These are phyloP conservation scores for Cyberlindnera veronae DNA, from an alignment of 805 yeast species.

Conservation along the genomic window DNA sequence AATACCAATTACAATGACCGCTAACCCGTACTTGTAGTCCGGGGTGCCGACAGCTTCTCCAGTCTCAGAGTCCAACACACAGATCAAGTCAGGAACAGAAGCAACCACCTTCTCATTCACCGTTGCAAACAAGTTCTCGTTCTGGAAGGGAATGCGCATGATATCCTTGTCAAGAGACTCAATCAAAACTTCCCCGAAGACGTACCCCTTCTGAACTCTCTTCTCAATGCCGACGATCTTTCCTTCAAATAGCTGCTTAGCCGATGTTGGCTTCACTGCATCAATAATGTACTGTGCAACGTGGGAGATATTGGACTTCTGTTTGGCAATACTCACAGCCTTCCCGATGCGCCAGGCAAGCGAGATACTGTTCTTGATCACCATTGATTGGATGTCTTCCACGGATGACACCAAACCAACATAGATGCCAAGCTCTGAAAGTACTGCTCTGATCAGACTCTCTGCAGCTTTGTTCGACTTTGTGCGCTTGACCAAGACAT, in stretches of 20 bases:
- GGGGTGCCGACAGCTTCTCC: constrained; percentile 51
- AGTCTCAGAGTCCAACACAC: constrained; percentile 39
- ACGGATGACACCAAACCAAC: constrained; percentile 36
- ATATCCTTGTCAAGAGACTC: constrained; percentile 19
- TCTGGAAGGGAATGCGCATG: constrained; percentile 44
- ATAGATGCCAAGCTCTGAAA: constrained; percentile 40
- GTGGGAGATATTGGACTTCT: constrained; percentile 33
- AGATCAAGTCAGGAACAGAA: constrained; percentile 45
- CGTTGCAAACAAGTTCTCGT: constrained; percentile 41
- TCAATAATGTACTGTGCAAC: constrained; percentile 36
- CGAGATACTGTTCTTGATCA: constrained; percentile 36
- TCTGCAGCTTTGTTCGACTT: constrained; percentile 34
- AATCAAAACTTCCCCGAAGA: constrained; percentile 42
- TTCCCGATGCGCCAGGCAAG: constrained; percentile 47
- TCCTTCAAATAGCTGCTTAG: constrained; percentile 35
- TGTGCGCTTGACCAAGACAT: constrained; percentile 32
- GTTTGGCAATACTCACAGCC: constrained; percentile 38
- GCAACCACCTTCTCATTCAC: constrained; percentile 31
- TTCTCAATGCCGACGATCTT: constrained; percentile 43
- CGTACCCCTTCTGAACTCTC: constrained; percentile 40
- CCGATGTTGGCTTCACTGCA: constrained; percentile 32
- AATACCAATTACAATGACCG: constrained; percentile 38
- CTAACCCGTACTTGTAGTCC: constrained; percentile 43
- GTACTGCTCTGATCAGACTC: constrained; percentile 36
- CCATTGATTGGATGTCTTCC: constrained; percentile 30